phyloP scores from a whole-genome alignment of 2,329 filamentous ascomycete species.

The Talaromyces sp. region DNA sequence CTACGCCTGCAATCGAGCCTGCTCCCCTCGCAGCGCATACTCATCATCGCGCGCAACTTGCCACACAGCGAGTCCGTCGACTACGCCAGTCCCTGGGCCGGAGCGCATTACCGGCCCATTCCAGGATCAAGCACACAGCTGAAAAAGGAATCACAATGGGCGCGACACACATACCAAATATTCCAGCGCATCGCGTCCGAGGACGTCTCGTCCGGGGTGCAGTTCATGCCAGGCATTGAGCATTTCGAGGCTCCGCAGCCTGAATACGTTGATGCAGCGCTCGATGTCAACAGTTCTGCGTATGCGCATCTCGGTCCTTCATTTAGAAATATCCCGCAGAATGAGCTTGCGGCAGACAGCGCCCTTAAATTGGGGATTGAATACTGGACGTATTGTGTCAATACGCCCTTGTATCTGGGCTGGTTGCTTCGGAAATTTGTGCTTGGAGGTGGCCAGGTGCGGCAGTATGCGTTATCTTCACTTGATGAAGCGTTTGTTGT shows the following conservation, averaged over 20 bases:
- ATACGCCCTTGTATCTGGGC: slow-evolving; percentile 39
- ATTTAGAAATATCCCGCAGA: slow-evolving; percentile 25
- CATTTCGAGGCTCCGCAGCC: slow-evolving; percentile 34
- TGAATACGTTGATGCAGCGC: slow-evolving; percentile 26
- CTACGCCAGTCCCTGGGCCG: slow-evolving; percentile 44
- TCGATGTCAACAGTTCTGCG: slow-evolving; percentile 19
- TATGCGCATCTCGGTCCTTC: slow-evolving; percentile 27
- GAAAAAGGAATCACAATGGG: slow-evolving; percentile 31
- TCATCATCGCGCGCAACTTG: slow-evolving; percentile 28
- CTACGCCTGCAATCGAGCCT: slow-evolving; percentile 27
- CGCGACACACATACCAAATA: slow-evolving; percentile 31
- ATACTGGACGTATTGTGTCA: slow-evolving; percentile 39
- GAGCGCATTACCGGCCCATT: slow-evolving; percentile 44
- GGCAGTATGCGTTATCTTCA: slow-evolving; percentile 22
- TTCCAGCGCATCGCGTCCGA: slow-evolving; percentile 30
- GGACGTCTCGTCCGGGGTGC: slow-evolving; percentile 33
- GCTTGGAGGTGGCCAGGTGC: slow-evolving; percentile 30
- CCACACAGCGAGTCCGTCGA: slow-evolving; percentile 26
- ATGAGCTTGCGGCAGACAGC: slow-evolving; percentile 25
- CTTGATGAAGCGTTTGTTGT: slow-evolving; percentile 35
- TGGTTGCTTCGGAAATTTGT: slow-evolving; percentile 38
- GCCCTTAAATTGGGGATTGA: slow-evolving; percentile 32
- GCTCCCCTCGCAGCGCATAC: slow-evolving; percentile 18
- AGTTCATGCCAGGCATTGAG: slow-evolving; percentile 35
- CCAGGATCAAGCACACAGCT: slow-evolving; percentile 33